phyloP scores from a whole-genome alignment of 1,284 basidiomycete genomes.

The Sanguinoderma infundibulare region DNA sequence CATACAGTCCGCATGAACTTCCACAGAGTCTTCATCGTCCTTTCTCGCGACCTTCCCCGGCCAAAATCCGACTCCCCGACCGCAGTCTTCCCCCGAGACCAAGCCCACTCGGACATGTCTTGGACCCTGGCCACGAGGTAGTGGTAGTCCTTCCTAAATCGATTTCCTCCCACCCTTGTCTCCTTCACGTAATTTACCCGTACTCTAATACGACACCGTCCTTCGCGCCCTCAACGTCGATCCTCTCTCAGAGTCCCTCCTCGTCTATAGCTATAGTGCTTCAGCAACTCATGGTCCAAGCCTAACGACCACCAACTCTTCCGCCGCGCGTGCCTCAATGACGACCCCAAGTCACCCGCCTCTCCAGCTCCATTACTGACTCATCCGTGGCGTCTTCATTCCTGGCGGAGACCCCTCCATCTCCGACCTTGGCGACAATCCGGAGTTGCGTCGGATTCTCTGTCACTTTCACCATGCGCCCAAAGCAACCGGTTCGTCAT shows the following conservation, averaged over 20 bases:
- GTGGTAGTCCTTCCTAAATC: conserved; percentile 19
- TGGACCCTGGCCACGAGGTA: conserved; percentile 32
- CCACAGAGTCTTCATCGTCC: not conserved
- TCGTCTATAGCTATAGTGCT: conserved; percentile 25
- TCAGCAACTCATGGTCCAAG: conserved; percentile 31
- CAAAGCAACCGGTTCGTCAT: conserved; percentile 31
- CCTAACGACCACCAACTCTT: conserved; percentile 29
- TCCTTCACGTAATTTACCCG: not conserved
- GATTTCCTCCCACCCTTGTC: not conserved
- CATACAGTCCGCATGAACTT: no score
- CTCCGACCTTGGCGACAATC: conserved; percentile 31
- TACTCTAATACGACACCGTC: conserved; percentile 1
- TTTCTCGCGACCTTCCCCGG: not conserved
- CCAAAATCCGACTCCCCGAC: not conserved
- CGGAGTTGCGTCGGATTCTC: conserved; percentile 34
- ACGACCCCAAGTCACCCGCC: conserved; percentile 28
- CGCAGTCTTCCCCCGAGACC: not conserved
- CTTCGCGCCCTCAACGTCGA: conserved; percentile 31
- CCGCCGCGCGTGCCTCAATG: conserved; percentile 25
- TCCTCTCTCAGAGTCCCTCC: conserved; percentile 29
- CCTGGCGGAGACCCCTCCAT: conserved; percentile 35
- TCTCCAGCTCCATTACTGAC: conserved; percentile 30
- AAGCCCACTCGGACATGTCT: conserved; percentile 30
- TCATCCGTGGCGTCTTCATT: conserved; percentile 33
- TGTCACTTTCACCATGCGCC: conserved; percentile 30